These are phyloP conservation scores for Starmerella floricola DNA, from an alignment of 805 yeast genomes.

Conservation along the genomic window DNA sequence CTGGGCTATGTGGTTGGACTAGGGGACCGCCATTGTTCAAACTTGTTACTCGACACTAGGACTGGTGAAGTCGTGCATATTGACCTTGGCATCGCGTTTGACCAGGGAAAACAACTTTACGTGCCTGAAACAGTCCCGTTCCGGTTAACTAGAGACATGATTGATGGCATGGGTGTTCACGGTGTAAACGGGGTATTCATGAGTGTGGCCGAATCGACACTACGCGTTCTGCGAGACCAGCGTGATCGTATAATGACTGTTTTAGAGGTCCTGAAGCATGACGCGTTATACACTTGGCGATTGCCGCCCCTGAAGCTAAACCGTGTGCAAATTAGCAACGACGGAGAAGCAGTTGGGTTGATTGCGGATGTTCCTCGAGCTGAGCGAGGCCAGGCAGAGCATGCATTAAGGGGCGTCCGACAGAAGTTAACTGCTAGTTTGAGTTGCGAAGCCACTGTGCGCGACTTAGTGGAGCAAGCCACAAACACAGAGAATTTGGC, in stretches of 20 bases:
- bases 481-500: slow-evolving; percentile 55
- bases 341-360: neutral
- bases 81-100: slow-evolving; percentile 93
- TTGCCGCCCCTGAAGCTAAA: slow-evolving; percentile 52
- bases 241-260: slow-evolving; percentile 64
- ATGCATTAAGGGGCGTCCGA: slow-evolving; percentile 62
- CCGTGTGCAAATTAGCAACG: slow-evolving; percentile 1
- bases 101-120: slow-evolving; percentile 72
- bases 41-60: slow-evolving; percentile 64
- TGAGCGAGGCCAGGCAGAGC: slow-evolving; percentile 51
- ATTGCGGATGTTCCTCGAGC: neutral
- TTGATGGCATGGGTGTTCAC: slow-evolving; percentile 86
- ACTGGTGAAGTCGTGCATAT: slow-evolving; percentile 92
- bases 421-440: slow-evolving; percentile 61
- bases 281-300: slow-evolving; percentile 87
- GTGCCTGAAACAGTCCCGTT: slow-evolving; percentile 94
- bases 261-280: slow-evolving; percentile 76
- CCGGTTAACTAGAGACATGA: slow-evolving; percentile 74
- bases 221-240: slow-evolving; percentile 52
- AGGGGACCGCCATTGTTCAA: slow-evolving; percentile 92
- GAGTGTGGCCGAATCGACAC: slow-evolving; percentile 59
- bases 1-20: slow-evolving; percentile 81
- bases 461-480: slow-evolving; percentile 71
- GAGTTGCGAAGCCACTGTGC: slow-evolving; percentile 72
- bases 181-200: slow-evolving; percentile 71